Base-by-base conservation (phyloP, 306 rosid species). In the Nissolia schottii region DNA sequence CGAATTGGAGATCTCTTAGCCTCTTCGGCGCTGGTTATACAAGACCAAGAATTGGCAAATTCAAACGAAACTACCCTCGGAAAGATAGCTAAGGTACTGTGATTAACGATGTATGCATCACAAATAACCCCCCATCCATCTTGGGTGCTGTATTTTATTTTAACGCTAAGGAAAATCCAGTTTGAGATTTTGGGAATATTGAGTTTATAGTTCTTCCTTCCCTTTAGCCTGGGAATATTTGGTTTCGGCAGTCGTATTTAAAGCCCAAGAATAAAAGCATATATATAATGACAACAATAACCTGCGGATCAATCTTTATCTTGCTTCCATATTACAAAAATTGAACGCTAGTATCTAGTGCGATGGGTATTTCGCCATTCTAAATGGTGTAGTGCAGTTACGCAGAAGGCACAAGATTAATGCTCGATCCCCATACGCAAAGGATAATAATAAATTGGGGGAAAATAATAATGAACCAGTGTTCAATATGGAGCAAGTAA, bases 1-100 rank as follows among this genome's bases (percentile, higher is more conserved):
- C 69, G 55, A 22, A 40, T 76, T 10, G 84, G 84, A 54, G 73
- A 76, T 43, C 74, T 83, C 20, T 29, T 79, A 12, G 32, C 77
- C 18, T 83, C 61, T 19, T 40, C 72, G 4, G 72, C 75, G 70
- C 64, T 83, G 0, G 55, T 83, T 2, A 38, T 75, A 38, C 76
- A 75, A n/a, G 67, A 70, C 37, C 66, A 15, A 7, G n/a, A 62
- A 32, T 23, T 37, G 20, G 66, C 3, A 20, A 38, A 73, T 25
- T 60, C 80, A 55, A 48, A 22, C 5, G 31, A 64, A 29, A 43
- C 64, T 18, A 7, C 28, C 23, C 43, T 31, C 13, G 23, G 7
- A 6, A 29, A 37, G 43, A 64, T 56, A 40, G 48, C 16, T 41
- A 35, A 0, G 28, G 62, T 51, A 16, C 16, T 24, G 20, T 11